phyloP scores from a whole-genome alignment of 371 early-diverging fungal species.

The Mucor circinelloides region DNA sequence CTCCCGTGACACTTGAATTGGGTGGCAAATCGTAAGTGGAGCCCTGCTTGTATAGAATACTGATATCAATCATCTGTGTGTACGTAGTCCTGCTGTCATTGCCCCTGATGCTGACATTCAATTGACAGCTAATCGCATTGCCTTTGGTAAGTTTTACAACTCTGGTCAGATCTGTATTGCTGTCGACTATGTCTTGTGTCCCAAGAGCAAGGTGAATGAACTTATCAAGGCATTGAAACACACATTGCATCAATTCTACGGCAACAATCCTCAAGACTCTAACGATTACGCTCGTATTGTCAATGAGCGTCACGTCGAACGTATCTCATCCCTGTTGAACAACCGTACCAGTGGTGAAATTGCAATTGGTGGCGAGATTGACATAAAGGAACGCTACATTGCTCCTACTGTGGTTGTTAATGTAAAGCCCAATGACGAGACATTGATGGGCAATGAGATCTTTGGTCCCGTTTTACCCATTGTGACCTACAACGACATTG shows the following conservation, averaged over 20 bases:
- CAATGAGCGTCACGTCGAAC: constrained; percentile 69
- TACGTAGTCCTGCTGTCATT: constrained; percentile 69
- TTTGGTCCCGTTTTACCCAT: constrained; percentile 92
- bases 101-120: constrained; percentile 66
- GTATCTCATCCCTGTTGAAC: constrained; percentile 63
- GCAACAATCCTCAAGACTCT: constrained; percentile 54
- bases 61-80: neutral
- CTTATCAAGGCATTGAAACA: constrained; percentile 58
- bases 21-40: constrained; percentile 78
- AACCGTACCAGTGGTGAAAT: constrained; percentile 54
- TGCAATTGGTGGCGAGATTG: constrained; percentile 47
- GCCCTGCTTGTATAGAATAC: neutral
- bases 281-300: constrained; percentile 73
- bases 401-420: constrained; percentile 31
- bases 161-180: constrained; percentile 91
- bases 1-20: constrained; percentile 81
- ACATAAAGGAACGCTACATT: constrained; percentile 26
- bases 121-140: constrained; percentile 74
- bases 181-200: constrained; percentile 83
- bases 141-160: constrained; percentile 85
- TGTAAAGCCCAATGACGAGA: constrained; percentile 23
- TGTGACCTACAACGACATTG: constrained; percentile 65
- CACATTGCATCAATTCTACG: constrained; percentile 55
- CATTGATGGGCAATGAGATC: constrained; percentile 55
- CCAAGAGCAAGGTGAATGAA: constrained; percentile 43